These are phyloP conservation scores for Corymbia calophylla DNA, from an alignment of 441 rosid genomes.

Conservation along the genomic window DNA sequence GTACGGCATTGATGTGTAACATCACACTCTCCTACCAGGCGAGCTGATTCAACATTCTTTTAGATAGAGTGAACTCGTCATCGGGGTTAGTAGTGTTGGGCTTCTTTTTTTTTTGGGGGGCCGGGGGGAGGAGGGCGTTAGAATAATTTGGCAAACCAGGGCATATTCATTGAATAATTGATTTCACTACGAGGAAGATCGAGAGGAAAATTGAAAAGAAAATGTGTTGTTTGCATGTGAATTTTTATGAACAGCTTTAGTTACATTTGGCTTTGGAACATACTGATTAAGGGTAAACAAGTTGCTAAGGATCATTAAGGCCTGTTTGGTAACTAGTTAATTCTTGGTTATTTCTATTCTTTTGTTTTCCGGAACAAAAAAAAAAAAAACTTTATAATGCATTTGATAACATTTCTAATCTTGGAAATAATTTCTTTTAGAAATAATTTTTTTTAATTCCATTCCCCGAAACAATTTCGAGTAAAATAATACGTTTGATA, in stretches of 20 bases:
- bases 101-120: too few relatives aligned
- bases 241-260: not conserved
- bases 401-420: too few relatives aligned
- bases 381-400: too few relatives aligned
- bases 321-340: too few relatives aligned
- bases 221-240: not conserved
- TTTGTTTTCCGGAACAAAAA: too few relatives aligned
- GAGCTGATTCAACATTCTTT: not conserved
- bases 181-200: not conserved
- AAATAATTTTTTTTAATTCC: too few relatives aligned
- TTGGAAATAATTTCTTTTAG: too few relatives aligned
- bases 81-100: not conserved
- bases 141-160: not conserved
- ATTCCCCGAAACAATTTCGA: too few relatives aligned
- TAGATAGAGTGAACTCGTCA: not conserved
- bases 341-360: too few relatives aligned
- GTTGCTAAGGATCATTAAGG: not conserved
- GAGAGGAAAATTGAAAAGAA: not conserved
- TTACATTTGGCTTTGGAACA: not conserved
- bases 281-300: not conserved
- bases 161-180: not conserved
- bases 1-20: not conserved
- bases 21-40: not conserved
- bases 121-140: not conserved
- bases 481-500: too few relatives aligned